These are phyloP conservation scores for Fagopyrum tataricum DNA, from an alignment of 148 eudicot genomes.

Conservation along the genomic window DNA sequence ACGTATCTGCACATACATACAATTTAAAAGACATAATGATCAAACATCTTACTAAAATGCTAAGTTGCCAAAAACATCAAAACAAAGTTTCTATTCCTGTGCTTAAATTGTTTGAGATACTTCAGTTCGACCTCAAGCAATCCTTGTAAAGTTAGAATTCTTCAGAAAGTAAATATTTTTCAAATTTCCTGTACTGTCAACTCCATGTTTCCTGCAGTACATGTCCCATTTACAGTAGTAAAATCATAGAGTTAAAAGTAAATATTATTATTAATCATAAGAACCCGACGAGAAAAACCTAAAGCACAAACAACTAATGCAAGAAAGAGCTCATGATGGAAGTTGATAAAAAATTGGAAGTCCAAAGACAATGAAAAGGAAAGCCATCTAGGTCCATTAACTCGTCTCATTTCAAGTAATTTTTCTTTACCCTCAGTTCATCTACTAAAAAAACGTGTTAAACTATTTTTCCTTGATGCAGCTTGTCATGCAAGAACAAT, in stretches of 20 bases:
- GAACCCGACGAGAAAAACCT: background rate
- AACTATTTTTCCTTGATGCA: background rate
- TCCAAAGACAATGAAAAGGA: background rate
- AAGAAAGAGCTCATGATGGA: background rate
- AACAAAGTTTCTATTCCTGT: no score
- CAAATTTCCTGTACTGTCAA: background rate
- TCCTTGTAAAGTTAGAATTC: background rate
- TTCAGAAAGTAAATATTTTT: background rate
- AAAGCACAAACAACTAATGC: background rate
- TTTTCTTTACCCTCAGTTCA: background rate
- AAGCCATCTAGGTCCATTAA: background rate
- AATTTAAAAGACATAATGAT: no score
- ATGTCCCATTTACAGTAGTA: background rate
- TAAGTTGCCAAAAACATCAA: no score
- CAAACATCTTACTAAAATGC: no score
- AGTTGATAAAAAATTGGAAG: background rate
- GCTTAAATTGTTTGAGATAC: background rate
- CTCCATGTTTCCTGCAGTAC: background rate
- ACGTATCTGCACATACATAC: slow-evolving; percentile 46
- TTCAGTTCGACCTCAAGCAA: background rate
- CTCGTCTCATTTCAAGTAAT: background rate
- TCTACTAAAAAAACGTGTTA: background rate
- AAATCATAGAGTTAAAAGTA: background rate
- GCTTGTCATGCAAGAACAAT: background rate
- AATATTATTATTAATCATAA: no score